Percentiles rank a stretch among this genome's conserved stretches.
Evolutionary conservation across 106 monocot genomes (phyloP).

Genomic region (Allium cepa): DNA sequence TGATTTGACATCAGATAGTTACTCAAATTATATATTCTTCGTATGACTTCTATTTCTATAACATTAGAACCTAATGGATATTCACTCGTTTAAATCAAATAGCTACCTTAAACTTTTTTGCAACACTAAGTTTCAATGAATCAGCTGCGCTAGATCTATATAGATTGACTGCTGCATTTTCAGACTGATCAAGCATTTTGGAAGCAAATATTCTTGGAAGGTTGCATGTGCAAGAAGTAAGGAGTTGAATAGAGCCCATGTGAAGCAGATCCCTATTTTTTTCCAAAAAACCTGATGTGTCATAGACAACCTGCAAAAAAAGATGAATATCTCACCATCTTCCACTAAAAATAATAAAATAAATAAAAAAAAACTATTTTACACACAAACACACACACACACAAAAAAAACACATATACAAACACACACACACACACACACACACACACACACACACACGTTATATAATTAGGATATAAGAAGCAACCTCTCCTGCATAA

Average conservation of each 20-base stretch:
- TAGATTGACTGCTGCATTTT: conserved; percentile 20
- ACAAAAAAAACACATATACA: too few species aligned
- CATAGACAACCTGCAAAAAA: conserved; percentile 67
- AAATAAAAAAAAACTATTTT: too few species aligned
- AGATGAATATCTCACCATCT: background rate
- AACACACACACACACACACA: too few species aligned
- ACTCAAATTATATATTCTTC: too few species aligned
- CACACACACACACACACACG: too few species aligned
- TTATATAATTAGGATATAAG: background rate
- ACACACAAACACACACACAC: too few species aligned
- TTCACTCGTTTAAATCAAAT: too few species aligned
- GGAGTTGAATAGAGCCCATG: conserved; percentile 83
- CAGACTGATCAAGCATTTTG: conserved; percentile 66
- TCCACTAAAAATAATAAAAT: background rate
- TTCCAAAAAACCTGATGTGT: conserved; percentile 89
- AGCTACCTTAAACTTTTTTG: conserved; percentile 89
- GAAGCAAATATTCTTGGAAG: conserved; percentile 87
- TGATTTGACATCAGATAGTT: too few species aligned
- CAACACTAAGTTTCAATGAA: conserved; percentile 90
- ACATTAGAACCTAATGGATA: too few species aligned
- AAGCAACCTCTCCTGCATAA: conserved; percentile 93
- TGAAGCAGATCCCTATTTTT: conserved; percentile 92
- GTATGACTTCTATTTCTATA: too few species aligned
- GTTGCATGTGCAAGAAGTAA: conserved; percentile 59
- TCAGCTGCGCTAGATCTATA: conserved; percentile 57